phyloP scores from a whole-genome alignment of 73 alveolate genomes.

The Paramecium pentaurelia region DNA sequence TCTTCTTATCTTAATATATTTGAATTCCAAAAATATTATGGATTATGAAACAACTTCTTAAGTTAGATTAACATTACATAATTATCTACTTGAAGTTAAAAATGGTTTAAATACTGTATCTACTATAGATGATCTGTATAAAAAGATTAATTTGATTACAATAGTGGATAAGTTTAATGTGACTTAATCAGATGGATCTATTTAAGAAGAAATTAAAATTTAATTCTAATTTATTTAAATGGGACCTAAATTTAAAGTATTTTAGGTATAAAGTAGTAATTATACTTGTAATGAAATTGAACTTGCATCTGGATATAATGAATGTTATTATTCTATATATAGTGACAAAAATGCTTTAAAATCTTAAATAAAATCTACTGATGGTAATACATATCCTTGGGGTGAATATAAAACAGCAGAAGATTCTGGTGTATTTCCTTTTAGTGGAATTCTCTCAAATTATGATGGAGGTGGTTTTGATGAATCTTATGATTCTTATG shows the following conservation, averaged over 20 bases:
- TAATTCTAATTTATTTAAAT: not conserved
- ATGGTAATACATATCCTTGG: not conserved
- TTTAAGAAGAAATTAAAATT: not conserved
- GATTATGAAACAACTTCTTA: not conserved
- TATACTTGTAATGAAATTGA: not conserved
- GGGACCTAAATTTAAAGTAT: not conserved
- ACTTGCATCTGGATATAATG: not conserved
- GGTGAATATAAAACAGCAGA: not conserved
- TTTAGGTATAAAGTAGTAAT: not conserved
- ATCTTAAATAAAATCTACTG: not conserved
- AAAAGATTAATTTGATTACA: not conserved
- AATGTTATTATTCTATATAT: not conserved
- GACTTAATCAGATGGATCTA: not conserved
- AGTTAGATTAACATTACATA: not conserved
- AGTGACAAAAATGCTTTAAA: not conserved
- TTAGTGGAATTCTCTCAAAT: not conserved
- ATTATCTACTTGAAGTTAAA: not conserved
- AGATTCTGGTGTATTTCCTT: not conserved
- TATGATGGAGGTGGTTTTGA: constrained; percentile 39
- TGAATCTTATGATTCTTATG: constrained; percentile 30
- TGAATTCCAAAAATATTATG: not conserved
- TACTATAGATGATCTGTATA: not conserved
- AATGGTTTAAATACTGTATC: not conserved
- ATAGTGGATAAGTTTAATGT: not conserved
- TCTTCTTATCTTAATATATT: not conserved